These are phyloP conservation scores for Mrakia gelida DNA, from an alignment of 768 basidiomycete species.

Conservation along the genomic window DNA sequence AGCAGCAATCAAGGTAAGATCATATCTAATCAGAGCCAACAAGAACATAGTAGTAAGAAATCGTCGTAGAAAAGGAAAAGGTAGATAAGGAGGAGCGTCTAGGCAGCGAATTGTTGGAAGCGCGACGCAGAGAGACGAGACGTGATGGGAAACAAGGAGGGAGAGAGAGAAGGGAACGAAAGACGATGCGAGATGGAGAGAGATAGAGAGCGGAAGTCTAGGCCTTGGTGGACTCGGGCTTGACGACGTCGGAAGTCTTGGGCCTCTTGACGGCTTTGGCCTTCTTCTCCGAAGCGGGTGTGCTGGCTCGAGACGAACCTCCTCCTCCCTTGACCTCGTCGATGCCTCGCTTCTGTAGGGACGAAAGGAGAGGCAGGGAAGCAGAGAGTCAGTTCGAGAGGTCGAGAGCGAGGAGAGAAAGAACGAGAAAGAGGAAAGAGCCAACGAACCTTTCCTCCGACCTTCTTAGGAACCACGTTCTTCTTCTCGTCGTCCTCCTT, in stretches of 20 bases:
- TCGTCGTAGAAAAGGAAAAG: not conserved
- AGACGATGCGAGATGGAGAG: not conserved
- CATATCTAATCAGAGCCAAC: not conserved
- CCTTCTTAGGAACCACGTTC: constrained; percentile 48
- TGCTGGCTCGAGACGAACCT: constrained; percentile 25
- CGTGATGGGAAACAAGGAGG: not conserved
- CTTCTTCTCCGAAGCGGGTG: constrained; percentile 20
- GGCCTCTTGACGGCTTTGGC: constrained; percentile 11
- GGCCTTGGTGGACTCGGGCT: not conserved
- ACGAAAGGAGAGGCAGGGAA: not conserved
- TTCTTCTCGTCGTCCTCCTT: constrained; percentile 73
- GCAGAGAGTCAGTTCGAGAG: not conserved
- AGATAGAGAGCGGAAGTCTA: not conserved
- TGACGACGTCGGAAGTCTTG: constrained; percentile 4
- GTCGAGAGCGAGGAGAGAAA: not conserved
- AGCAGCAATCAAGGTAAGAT: not conserved
- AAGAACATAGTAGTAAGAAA: not conserved
- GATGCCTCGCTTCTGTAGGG: constrained; percentile 32
- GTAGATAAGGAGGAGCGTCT: not conserved
- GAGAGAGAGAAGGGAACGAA: not conserved
- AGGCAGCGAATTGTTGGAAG: too few species aligned
- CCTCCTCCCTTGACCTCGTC: constrained; percentile 33
- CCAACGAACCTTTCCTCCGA: constrained; percentile 1
- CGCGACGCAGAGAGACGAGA: too few species aligned
- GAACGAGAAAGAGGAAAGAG: not conserved